phyloP scores from a whole-genome alignment of 345 rosid species.

The Sonneratia caseolaris region DNA sequence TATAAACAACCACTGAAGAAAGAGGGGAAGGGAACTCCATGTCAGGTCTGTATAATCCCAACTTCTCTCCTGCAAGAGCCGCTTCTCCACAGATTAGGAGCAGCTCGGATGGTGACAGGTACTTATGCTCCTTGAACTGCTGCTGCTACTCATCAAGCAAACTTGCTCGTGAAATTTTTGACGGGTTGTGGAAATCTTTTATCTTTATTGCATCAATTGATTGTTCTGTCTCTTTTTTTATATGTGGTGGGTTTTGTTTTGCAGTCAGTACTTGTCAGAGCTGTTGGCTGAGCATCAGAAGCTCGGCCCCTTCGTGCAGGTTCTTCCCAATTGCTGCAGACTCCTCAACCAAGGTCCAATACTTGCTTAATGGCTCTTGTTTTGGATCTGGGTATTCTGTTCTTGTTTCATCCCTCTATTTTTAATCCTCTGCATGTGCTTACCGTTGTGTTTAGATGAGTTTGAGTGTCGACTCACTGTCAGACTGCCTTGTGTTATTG shows the following conservation, averaged over 20 bases:
- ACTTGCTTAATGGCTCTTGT: not conserved
- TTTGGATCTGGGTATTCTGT: slow-evolving; percentile 51
- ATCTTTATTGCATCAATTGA: slow-evolving; percentile 1
- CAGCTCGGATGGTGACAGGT: slow-evolving; percentile 84
- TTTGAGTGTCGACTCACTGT: not conserved
- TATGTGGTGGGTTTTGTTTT: slow-evolving; percentile 17
- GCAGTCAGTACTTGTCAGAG: slow-evolving; percentile 84
- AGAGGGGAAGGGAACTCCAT: slow-evolving; percentile 23
- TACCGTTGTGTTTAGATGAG: not conserved
- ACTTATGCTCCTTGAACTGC: slow-evolving; percentile 1
- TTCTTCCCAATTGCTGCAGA: slow-evolving; percentile 87
- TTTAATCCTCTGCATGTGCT: not conserved
- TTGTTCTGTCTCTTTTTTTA: slow-evolving; percentile 19
- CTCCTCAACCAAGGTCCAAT: slow-evolving; percentile 81
- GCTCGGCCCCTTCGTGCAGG: slow-evolving; percentile 94
- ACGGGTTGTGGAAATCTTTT: not conserved
- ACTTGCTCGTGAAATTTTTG: not conserved
- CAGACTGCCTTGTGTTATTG: not conserved
- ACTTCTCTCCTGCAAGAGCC: slow-evolving; percentile 89
- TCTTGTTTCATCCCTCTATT: not conserved
- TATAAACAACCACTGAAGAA: not conserved
- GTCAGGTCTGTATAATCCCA: slow-evolving; percentile 90
- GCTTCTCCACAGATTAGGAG: slow-evolving; percentile 94
- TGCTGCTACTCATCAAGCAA: not conserved
- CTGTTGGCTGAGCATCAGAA: slow-evolving; percentile 90